Percentiles rank a stretch among this genome's conserved stretches.
Conservation (phyloP, 345 rosid species). For the Turritis glabra region DNA sequence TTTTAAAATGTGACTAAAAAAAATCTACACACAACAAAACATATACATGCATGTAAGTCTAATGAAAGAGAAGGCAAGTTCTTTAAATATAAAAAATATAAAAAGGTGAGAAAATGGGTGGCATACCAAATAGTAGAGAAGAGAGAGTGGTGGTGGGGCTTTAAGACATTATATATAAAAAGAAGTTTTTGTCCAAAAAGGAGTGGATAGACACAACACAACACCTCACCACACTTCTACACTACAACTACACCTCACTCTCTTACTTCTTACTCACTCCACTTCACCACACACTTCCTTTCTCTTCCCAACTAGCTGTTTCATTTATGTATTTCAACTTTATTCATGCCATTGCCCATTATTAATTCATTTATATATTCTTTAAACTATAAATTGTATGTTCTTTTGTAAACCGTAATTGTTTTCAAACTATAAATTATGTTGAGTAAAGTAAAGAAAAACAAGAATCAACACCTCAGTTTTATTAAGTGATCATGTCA, state of each 20-base stretch:
- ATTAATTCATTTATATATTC: background rate
- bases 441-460: background rate
- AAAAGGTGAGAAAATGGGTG: constrained; percentile 36
- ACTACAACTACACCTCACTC: constrained; percentile 41
- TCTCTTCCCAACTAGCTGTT: constrained; percentile 24
- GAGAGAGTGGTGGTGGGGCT: constrained; percentile 39
- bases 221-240: constrained; percentile 36
- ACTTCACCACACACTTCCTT: constrained; percentile 40
- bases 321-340: constrained; percentile 18
- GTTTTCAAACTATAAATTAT: background rate
- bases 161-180: constrained; percentile 19
- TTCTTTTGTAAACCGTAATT: background rate
- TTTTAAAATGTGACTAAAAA: background rate
- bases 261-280: constrained; percentile 59
- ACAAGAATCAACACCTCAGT: background rate
- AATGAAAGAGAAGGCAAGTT: constrained; percentile 2
- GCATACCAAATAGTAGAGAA: constrained; percentile 36
- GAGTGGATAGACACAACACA: constrained; percentile 44
- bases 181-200: constrained; percentile 14
- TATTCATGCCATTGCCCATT: background rate
- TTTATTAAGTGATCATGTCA: background rate
- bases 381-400: background rate
- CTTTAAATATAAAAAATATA: background rate
- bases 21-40: background rate
- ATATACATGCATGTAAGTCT: constrained; percentile 14